Evolutionary conservation across 2,329 filamentous ascomycete species (phyloP).

Genomic region (Calonectria hawksworthii): DNA sequence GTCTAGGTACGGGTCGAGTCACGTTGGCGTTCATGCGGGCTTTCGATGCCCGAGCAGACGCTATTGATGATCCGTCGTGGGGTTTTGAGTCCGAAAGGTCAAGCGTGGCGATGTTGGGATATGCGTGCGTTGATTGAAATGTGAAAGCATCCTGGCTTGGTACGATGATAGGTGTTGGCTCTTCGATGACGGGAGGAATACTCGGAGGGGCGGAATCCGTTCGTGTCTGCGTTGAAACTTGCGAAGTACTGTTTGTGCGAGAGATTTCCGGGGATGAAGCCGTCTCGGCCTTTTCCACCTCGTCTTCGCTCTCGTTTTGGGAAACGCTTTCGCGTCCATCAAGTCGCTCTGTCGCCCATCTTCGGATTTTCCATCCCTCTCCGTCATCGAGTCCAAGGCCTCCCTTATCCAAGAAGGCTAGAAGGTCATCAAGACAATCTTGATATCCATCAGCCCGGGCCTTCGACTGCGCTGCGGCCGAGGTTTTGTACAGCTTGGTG

Average conservation of each 20-base stretch:
- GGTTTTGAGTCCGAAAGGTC: conserved; percentile 68
- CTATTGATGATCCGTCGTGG: conserved; percentile 53
- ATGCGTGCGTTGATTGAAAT: conserved; percentile 75
- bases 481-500: conserved; percentile 96
- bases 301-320: conserved; percentile 77
- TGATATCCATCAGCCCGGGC: conserved; percentile 89
- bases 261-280: conserved; percentile 71
- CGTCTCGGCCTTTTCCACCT: conserved; percentile 73
- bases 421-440: conserved; percentile 90
- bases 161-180: conserved; percentile 59
- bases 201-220: conserved; percentile 46
- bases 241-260: conserved; percentile 60
- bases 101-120: conserved; percentile 73
- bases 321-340: conserved; percentile 71
- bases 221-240: conserved; percentile 45
- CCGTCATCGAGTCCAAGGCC: conserved; percentile 84
- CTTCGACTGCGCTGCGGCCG: conserved; percentile 81
- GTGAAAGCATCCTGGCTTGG: conserved; percentile 75
- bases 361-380: conserved; percentile 75
- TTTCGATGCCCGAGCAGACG: conserved; percentile 46
- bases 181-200: conserved; percentile 44
- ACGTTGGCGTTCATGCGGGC: conserved; percentile 45
- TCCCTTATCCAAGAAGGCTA: conserved; percentile 87
- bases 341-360: conserved; percentile 78
- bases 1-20: conserved; percentile 43